Evolutionary conservation across 805 yeast genomes (phyloP), one percentile per base, ranked within the genome.

Genomic region (Yarrowia sp.): DNA sequence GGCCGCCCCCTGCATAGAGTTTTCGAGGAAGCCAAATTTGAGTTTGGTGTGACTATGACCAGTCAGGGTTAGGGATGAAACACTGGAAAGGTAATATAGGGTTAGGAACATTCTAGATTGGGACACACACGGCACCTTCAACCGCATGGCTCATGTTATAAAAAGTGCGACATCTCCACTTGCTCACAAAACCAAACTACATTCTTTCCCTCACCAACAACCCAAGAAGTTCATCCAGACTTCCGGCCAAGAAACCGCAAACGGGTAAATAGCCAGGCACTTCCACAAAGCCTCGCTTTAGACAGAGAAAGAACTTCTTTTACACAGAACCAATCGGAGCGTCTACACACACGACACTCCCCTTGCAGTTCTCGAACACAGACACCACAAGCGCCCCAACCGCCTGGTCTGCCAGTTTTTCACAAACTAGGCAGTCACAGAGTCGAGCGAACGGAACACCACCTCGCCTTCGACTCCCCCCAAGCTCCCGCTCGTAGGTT

Each of bases 391-490:
- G 47, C 63, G 63, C 63, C 47, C 63, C 3, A 30, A 39, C 63
- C 47, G 47, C 63, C 47, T 56, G 47, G 63, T 40, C 63, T 56
- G 63, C 63, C 63, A 40, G 63, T 56, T 56, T 56, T 4, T 30
- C 14, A 24, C 15, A 20, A 47, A 42, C 64, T 43, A 58, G 64
- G 64, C 64, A 58, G 64, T 43, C 46, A 58, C 50, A 30, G 64
- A 58, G 64, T 58, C 64, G 64, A 58, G 64, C 64, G 64, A 58
- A 58, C 63, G 63, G 64, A 58, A 58, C 50, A 58, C 64, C 64
- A 58, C 64, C 50, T 33, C 64, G 64, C 64, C 50, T 58, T 58
- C 64, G 64, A 58, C 64, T 58, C 64, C 64, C 64, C 64, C 50
- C 10, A 36, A 40, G 50, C 50, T 56, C 5, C 47, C 64, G 64